These are phyloP conservation scores for Aspergillus coremiiformis DNA, from an alignment of 495 filamentous ascomycete genomes.

Conservation along the genomic window DNA sequence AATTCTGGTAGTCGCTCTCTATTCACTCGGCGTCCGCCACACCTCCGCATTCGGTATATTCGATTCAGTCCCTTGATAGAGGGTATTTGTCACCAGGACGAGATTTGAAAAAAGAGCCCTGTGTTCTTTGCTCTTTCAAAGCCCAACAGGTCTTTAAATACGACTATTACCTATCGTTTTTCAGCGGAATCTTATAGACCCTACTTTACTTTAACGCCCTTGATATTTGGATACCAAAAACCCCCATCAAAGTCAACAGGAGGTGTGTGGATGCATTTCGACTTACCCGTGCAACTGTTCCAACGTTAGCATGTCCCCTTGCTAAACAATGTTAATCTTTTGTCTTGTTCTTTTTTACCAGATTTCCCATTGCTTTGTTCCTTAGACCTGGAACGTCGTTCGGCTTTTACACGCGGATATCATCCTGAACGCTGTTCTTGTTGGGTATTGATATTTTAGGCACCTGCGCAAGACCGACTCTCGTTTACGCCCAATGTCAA, in stretches of 20 bases:
- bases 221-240: not conserved
- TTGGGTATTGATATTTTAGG: slow-evolving; percentile 2
- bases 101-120: not conserved
- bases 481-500: not conserved
- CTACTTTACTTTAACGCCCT: not conserved
- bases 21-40: not conserved
- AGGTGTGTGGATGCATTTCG: slow-evolving; percentile 1
- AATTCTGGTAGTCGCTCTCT: slow-evolving; percentile 1
- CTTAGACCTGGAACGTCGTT: not conserved
- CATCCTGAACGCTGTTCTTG: not conserved
- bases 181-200: not conserved
- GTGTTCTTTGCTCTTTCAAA: not conserved
- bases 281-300: not conserved
- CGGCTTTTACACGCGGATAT: not conserved
- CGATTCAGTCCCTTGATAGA: not conserved
- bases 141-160: not conserved
- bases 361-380: not conserved
- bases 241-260: not conserved
- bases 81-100: not conserved
- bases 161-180: not conserved
- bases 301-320: not conserved
- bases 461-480: not conserved
- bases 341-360: not conserved
- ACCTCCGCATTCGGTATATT: not conserved
- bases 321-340: not conserved